Percentiles rank a stretch among this genome's conserved stretches.
phyloP scores from a whole-genome alignment of 164 flowering plant genomes.

The Annona squamosa region DNA sequence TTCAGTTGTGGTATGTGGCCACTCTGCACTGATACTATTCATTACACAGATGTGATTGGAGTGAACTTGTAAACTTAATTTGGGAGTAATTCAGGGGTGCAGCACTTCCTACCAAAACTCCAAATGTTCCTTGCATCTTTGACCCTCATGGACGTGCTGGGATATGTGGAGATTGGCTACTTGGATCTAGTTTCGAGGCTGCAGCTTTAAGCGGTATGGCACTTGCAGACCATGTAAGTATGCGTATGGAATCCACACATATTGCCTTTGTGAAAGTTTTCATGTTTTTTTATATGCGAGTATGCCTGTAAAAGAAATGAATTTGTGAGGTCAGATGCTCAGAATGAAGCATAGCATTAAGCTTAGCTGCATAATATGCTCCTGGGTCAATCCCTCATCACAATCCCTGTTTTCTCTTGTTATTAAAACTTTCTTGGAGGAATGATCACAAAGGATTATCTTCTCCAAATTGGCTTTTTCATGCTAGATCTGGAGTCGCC shows the following conservation, averaged over 20 bases:
- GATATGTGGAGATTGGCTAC: constrained; percentile 96
- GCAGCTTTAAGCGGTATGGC: constrained; percentile 90
- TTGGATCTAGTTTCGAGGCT: constrained; percentile 84
- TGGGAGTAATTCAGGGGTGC: constrained; percentile 70
- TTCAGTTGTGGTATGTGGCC: constrained; percentile 62
- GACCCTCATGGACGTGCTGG: constrained; percentile 95
- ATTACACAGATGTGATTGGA: not conserved
- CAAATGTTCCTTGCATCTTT: constrained; percentile 77
- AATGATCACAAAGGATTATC: too few relatives aligned
- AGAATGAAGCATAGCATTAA: too few relatives aligned
- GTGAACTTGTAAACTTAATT: not conserved
- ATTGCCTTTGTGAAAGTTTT: not conserved
- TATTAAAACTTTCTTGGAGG: too few relatives aligned
- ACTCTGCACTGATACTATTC: not conserved
- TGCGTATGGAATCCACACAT: not conserved
- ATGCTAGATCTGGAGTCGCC: too few relatives aligned
- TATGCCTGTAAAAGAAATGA: not conserved
- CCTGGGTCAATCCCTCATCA: too few relatives aligned
- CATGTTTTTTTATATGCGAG: too few relatives aligned
- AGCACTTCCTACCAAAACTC: constrained; percentile 90
- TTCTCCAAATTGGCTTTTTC: too few relatives aligned
- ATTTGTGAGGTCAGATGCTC: not conserved
- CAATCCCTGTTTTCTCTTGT: too few relatives aligned
- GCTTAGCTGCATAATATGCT: too few relatives aligned
- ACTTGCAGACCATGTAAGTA: constrained; percentile 67